Percentiles rank a stretch among this genome's conserved stretches.
phyloP scores from a whole-genome alignment of 371 early-diverging fungal species.

The Umbelopsis sp. region DNA sequence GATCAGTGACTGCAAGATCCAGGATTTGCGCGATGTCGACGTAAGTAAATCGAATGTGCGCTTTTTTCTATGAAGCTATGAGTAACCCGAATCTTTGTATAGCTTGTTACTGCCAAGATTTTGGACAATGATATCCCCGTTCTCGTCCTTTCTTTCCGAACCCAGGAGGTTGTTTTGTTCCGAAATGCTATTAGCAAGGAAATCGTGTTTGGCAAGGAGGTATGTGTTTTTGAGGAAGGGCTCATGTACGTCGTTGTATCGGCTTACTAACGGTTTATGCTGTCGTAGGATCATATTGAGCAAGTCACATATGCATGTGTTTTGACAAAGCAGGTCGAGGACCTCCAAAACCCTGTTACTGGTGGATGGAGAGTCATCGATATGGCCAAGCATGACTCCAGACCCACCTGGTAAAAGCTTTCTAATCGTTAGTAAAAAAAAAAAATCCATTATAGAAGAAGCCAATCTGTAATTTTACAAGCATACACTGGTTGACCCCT shows the following conservation, averaged over 20 bases:
- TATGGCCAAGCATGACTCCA: slow-evolving; percentile 80
- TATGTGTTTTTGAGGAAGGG: slow-evolving; percentile 22
- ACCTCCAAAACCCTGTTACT: slow-evolving; percentile 85
- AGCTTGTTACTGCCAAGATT: slow-evolving; percentile 80
- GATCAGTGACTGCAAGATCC: slow-evolving; percentile 89
- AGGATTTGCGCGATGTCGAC: slow-evolving; percentile 92
- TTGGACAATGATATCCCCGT: slow-evolving; percentile 93
- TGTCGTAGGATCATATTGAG: slow-evolving; percentile 78
- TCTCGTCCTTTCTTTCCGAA: slow-evolving; percentile 86
- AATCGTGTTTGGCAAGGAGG: slow-evolving; percentile 85
- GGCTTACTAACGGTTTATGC: background rate
- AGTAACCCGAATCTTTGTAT: background rate
- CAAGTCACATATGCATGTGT: slow-evolving; percentile 86
- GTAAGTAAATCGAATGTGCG: slow-evolving; percentile 35
- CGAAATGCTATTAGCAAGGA: slow-evolving; percentile 83
- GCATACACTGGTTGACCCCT: slow-evolving; percentile 16
- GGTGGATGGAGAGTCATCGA: slow-evolving; percentile 92
- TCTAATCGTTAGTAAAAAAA: slow-evolving; percentile 14
- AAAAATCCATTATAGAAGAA: slow-evolving; percentile 31
- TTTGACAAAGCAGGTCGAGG: slow-evolving; percentile 87
- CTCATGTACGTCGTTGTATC: background rate
- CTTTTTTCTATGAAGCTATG: background rate
- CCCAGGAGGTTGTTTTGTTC: slow-evolving; percentile 95
- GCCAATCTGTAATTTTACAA: slow-evolving; percentile 14
- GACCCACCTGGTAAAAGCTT: slow-evolving; percentile 63